A percentile compares a stretch with the other conserved stretches of the same genome.
Evolutionary conservation across 2,329 filamentous ascomycete genomes (phyloP).

Genomic region (Ascochyta clinopodiicola): DNA sequence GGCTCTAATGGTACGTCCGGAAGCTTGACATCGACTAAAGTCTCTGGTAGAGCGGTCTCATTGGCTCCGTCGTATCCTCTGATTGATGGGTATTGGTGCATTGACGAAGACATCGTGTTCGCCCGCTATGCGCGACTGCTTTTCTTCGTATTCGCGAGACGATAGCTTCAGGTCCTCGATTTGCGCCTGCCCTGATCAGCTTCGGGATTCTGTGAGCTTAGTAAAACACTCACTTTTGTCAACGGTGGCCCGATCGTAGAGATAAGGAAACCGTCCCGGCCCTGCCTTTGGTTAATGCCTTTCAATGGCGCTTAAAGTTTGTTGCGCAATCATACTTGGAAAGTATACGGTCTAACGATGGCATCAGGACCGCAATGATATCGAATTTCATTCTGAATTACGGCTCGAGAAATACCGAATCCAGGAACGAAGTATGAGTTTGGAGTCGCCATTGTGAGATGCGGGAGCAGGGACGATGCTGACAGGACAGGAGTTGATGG

Average conservation of each 20-base stretch:
- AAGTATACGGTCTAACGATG: slow-evolving; percentile 52
- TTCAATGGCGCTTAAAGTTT: too few relatives aligned
- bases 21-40: neutral
- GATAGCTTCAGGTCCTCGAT: slow-evolving; percentile 51
- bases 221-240: slow-evolving; percentile 45
- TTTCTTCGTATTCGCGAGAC: slow-evolving; percentile 51
- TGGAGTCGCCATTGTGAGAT: slow-evolving; percentile 31
- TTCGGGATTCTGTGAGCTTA: neutral
- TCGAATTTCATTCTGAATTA: slow-evolving; percentile 53
- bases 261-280: slow-evolving; percentile 52
- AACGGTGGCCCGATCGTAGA: slow-evolving; percentile 50
- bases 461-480: neutral
- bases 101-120: slow-evolving; percentile 48
- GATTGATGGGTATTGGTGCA: slow-evolving; percentile 46
- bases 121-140: slow-evolving; percentile 48
- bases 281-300: slow-evolving; percentile 38
- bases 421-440: slow-evolving; percentile 54
- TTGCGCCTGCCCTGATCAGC: slow-evolving; percentile 45
- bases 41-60: slow-evolving; percentile 11
- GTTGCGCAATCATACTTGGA: slow-evolving; percentile 39
- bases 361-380: slow-evolving; percentile 53
- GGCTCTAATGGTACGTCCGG: neutral
- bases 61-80: slow-evolving; percentile 40
- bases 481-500: slow-evolving; percentile 12
- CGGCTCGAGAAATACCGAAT: slow-evolving; percentile 52